Percentiles rank a stretch among this genome's conserved stretches.
phyloP scores from a whole-genome alignment of 2,329 filamentous ascomycete species.

The Bimuria novae-zelandiae region DNA sequence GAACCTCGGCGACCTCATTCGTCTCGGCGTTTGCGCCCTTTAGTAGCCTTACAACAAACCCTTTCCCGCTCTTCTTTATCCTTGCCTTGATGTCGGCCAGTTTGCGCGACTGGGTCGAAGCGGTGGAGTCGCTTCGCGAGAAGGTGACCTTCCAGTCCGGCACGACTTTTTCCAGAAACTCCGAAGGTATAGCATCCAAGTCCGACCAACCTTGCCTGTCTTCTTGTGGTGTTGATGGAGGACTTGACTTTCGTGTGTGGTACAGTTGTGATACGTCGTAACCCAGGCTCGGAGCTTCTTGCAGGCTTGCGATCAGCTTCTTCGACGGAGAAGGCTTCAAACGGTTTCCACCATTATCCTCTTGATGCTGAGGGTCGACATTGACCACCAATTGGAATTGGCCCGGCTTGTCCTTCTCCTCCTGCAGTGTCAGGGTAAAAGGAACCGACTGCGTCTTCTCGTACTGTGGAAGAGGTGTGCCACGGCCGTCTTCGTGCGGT shows the following conservation, averaged over 20 bases:
- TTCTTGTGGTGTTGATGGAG: conserved; percentile 28
- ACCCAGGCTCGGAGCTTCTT: conserved; percentile 21
- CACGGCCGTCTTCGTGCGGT: conserved; percentile 23
- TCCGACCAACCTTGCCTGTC: conserved; percentile 37
- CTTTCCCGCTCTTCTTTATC: conserved; percentile 41
- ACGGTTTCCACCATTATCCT: conserved; percentile 4
- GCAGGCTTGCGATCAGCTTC: conserved; percentile 18
- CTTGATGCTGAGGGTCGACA: conserved; percentile 24
- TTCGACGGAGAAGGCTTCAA: conserved; percentile 13
- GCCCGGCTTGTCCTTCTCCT: conserved; percentile 36
- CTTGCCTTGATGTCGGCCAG: conserved; percentile 38
- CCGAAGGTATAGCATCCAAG: conserved; percentile 32
- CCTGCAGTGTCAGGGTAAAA: conserved; percentile 37
- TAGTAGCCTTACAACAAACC: conserved; percentile 36
- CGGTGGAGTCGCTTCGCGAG: conserved; percentile 30
- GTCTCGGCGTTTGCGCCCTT: conserved; percentile 31
- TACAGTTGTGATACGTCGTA: conserved; percentile 23
- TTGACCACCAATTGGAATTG: conserved; percentile 39
- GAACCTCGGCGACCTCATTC: conserved; percentile 35
- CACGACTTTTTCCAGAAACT: conserved; percentile 36
- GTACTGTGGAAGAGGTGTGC: conserved; percentile 34
- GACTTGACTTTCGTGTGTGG: conserved; percentile 28
- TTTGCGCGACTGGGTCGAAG: conserved; percentile 29
- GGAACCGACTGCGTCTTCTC: conserved; percentile 33
- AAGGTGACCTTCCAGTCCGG: conserved; percentile 38